Conservation (phyloP, 192 early-diverging fungal species). For the Coemansia sp. region DNA sequence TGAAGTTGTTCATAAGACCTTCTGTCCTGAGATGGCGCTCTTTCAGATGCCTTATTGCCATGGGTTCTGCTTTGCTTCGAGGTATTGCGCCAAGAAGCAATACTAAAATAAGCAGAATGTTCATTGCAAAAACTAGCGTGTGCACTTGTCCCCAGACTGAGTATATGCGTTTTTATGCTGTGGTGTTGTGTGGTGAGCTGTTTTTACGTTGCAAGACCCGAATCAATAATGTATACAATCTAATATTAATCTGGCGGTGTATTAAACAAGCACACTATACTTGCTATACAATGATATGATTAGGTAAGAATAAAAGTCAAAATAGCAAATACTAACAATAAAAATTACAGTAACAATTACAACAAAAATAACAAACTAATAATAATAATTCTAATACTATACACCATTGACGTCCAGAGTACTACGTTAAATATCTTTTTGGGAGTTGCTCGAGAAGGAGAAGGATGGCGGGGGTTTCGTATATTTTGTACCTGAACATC, state of each 20-base stretch:
- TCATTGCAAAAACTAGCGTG: not conserved
- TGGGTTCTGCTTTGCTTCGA: not conserved
- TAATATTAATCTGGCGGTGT: not conserved
- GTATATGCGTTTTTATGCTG: not conserved
- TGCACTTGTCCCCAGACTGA: not conserved
- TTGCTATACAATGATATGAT: too few species aligned
- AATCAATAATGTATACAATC: not conserved
- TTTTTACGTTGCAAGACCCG: not conserved
- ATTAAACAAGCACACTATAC: too few species aligned
- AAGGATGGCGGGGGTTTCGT: not conserved
- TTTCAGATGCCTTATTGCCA: not conserved
- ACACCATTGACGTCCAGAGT: not conserved
- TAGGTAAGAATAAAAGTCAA: too few species aligned
- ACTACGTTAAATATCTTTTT: not conserved
- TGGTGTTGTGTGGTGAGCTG: not conserved
- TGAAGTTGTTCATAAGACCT: not conserved
- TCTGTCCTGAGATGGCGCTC: not conserved
- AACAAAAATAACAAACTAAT: too few species aligned
- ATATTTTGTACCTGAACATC: not conserved
- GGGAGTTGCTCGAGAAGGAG: not conserved
- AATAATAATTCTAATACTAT: not conserved
- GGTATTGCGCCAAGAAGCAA: not conserved
- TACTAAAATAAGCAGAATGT: not conserved
- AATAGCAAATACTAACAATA: too few species aligned
- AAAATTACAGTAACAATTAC: too few species aligned